Evolutionary conservation across 805 yeast species (phyloP).

Genomic region (Clavispora phyllophila): DNA sequence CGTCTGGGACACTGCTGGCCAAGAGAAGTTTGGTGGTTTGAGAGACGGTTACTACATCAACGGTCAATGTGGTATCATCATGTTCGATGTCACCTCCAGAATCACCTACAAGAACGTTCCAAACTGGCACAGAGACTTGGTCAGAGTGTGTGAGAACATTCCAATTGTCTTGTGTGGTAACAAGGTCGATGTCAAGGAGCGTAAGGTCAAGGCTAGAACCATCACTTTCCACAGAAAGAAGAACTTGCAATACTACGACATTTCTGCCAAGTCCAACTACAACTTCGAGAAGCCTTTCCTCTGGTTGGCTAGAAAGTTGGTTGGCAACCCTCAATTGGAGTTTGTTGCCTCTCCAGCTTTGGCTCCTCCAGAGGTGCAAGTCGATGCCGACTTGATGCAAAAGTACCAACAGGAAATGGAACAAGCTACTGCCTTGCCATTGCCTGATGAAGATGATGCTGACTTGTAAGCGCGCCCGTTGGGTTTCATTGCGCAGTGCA

Average conservation of each 20-base stretch:
- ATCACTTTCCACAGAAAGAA: conserved; percentile 99
- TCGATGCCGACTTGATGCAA: conserved; percentile 93
- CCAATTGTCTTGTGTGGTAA: conserved; percentile 99
- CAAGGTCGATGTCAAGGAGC: conserved; percentile 99
- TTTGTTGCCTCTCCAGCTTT: conserved; percentile 99
- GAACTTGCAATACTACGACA: conserved; percentile 98
- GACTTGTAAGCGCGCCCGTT: conserved; percentile 61
- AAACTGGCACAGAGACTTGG: conserved; percentile 99
- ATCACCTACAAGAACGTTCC: conserved; percentile 99
- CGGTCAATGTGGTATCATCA: conserved; percentile 99
- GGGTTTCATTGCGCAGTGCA: not conserved
- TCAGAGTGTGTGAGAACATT: conserved; percentile 99
- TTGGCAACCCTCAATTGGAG: conserved; percentile 96
- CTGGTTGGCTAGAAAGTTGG: conserved; percentile 99
- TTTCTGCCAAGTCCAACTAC: conserved; percentile 98
- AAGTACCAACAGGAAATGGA: conserved; percentile 99
- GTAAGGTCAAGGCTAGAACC: conserved; percentile 99
- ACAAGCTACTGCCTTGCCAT: conserved; percentile 98
- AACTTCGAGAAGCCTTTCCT: conserved; percentile 99
- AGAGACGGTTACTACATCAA: conserved; percentile 99
- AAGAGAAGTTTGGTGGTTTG: conserved; percentile 98
- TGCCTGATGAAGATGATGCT: conserved; percentile 99
- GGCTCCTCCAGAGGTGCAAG: conserved; percentile 99
- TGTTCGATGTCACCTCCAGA: conserved; percentile 99
- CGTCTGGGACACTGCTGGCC: conserved; percentile 99